phyloP scores from a whole-genome alignment of 306 rosid species.

The Fagus sylvatica region DNA sequence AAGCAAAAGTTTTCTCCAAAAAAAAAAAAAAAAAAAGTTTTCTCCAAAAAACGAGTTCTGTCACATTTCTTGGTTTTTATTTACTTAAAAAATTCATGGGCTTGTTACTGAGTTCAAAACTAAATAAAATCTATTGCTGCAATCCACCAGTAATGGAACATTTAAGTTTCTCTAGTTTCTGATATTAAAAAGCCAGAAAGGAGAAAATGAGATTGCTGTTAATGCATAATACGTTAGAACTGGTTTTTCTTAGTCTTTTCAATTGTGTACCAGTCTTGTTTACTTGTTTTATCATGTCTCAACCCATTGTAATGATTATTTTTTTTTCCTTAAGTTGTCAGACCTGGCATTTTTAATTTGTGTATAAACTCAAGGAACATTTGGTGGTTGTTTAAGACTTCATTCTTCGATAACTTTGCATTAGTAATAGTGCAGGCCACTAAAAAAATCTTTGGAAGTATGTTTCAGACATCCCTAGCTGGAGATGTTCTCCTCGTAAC shows the following conservation, averaged over 20 bases:
- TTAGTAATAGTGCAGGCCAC: neutral
- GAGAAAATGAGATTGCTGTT: too few species aligned
- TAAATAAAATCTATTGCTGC: neutral
- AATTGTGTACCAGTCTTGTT: too few species aligned
- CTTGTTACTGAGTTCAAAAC: neutral
- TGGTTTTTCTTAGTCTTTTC: too few species aligned
- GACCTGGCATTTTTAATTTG: neutral
- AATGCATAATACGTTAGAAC: too few species aligned
- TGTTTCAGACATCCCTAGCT: neutral
- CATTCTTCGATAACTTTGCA: neutral
- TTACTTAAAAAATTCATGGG: neutral
- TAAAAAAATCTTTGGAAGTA: neutral
- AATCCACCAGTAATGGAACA: too few species aligned
- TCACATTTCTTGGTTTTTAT: neutral
- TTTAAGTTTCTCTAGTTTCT: too few species aligned
- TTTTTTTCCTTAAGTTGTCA: neutral
- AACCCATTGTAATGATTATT: too few species aligned
- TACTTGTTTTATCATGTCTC: too few species aligned
- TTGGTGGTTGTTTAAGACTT: neutral
- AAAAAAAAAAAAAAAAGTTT: too few species aligned
- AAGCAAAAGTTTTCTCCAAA: neutral
- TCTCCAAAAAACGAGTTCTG: neutral
- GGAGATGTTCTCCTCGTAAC: neutral
- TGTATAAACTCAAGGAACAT: neutral
- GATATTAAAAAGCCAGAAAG: too few species aligned